Evolutionary conservation across 192 early-diverging fungal genomes (phyloP).

Genomic region (Coemansia pectinata): DNA sequence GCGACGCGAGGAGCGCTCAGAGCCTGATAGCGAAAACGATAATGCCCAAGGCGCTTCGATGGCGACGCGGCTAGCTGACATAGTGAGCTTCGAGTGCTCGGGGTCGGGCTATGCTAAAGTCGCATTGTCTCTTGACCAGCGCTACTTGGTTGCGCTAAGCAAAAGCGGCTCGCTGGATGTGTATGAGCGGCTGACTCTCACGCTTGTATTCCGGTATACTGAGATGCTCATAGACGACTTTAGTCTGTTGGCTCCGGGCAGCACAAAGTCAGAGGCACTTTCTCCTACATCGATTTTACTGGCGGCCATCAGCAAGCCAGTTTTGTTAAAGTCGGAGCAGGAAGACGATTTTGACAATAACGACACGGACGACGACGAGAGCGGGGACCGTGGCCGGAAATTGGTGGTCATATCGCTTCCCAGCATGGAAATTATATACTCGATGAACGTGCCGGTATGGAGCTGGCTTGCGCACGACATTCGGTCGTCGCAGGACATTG

Average conservation of each 20-base stretch:
- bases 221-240: constrained; percentile 31
- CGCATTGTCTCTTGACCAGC: constrained; percentile 22
- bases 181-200: constrained; percentile 45
- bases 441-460: constrained; percentile 29
- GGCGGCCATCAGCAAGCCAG: constrained; percentile 23
- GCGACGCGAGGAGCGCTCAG: constrained; percentile 12
- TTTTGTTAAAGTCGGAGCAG: background rate
- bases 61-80: constrained; percentile 22
- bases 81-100: constrained; percentile 21
- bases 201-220: constrained; percentile 41
- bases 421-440: constrained; percentile 12
- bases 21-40: background rate
- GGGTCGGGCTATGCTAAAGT: constrained; percentile 29
- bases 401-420: constrained; percentile 38
- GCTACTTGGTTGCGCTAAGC: constrained; percentile 37
- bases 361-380: background rate
- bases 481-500: constrained; percentile 15
- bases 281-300: constrained; percentile 14
- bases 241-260: constrained; percentile 17
- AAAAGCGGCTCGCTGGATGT: constrained; percentile 29
- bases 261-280: background rate
- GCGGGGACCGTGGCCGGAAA: constrained; percentile 4
- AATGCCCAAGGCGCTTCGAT: background rate
- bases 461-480: constrained; percentile 35
- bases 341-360: constrained; percentile 4